Conservation (phyloP, 2,329 filamentous ascomycete genomes). For the Chrysosporium queenslandicum region DNA sequence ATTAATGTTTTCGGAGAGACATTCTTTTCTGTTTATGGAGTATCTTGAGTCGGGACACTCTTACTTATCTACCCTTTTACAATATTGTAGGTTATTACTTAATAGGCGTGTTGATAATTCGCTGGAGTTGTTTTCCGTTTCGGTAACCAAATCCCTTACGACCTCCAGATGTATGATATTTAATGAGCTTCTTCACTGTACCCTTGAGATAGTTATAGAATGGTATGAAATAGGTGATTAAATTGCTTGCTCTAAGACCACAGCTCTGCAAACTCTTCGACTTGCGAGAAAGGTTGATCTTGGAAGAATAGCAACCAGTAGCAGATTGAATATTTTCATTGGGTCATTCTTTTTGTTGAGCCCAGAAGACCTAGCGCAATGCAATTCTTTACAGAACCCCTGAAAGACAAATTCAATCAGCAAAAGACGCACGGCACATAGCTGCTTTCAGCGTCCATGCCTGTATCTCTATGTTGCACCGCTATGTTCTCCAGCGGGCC, state of each 20-base stretch:
- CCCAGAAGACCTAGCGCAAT: background rate
- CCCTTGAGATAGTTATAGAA: too few relatives aligned
- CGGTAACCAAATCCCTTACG: background rate
- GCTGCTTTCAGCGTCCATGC: slow-evolving; percentile 20
- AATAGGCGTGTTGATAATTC: background rate
- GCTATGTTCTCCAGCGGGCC: slow-evolving; percentile 37
- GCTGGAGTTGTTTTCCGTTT: background rate
- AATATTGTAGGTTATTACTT: background rate
- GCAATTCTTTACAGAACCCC: background rate
- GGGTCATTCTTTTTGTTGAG: background rate
- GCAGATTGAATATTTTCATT: too few relatives aligned
- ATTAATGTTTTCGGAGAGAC: background rate
- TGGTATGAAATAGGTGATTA: too few relatives aligned
- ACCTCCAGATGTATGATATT: background rate
- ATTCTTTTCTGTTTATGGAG: background rate
- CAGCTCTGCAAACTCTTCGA: too few relatives aligned
- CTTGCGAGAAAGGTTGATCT: background rate
- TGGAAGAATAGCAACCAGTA: too few relatives aligned
- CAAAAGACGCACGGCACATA: slow-evolving; percentile 1
- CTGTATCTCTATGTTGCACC: slow-evolving; percentile 42
- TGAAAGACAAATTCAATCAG: background rate
- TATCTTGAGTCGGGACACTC: background rate
- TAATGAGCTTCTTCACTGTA: background rate
- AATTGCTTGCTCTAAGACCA: too few relatives aligned
- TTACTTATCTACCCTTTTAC: background rate